phyloP scores from a whole-genome alignment of 2,329 filamentous ascomycete genomes.

The Calonectria pseudoreteaudii region DNA sequence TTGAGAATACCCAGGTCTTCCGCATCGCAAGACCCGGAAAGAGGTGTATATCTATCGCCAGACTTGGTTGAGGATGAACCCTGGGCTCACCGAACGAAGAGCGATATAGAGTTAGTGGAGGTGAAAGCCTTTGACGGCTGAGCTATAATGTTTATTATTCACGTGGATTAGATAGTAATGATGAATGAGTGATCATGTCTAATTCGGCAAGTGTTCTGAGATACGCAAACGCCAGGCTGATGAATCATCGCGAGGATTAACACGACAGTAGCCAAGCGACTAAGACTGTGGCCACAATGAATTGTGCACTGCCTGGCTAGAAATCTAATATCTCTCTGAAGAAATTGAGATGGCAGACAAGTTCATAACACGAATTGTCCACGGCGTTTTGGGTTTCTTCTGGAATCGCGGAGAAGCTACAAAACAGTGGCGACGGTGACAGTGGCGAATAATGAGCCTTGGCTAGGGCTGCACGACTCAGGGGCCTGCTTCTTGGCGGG shows the following conservation, averaged over 20 bases:
- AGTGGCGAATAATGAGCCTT: not conserved
- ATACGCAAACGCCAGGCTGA: not conserved
- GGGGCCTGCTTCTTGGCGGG: not conserved
- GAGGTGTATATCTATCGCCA: not conserved
- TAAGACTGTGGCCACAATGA: not conserved
- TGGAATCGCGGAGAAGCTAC: not conserved
- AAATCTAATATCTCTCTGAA: too few species aligned
- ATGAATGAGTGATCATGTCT: not conserved
- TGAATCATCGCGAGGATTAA: too few species aligned
- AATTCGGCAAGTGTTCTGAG: too few species aligned
- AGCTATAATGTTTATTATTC: not conserved
- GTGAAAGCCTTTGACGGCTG: not conserved
- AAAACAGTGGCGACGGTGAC: not conserved
- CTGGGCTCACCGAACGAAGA: conserved; percentile 1
- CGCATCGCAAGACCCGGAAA: not conserved
- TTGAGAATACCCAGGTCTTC: not conserved
- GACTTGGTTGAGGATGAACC: not conserved
- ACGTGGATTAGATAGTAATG: not conserved
- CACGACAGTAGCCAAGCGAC: too few species aligned
- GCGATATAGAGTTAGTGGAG: conserved; percentile 22
- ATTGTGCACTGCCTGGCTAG: not conserved
- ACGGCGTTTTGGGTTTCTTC: not conserved
- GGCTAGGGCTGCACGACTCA: not conserved
- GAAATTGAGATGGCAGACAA: not conserved
- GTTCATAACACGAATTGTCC: not conserved